Conservation (phyloP, 192 early-diverging fungal genomes). For the Lobosporangium transversale region DNA sequence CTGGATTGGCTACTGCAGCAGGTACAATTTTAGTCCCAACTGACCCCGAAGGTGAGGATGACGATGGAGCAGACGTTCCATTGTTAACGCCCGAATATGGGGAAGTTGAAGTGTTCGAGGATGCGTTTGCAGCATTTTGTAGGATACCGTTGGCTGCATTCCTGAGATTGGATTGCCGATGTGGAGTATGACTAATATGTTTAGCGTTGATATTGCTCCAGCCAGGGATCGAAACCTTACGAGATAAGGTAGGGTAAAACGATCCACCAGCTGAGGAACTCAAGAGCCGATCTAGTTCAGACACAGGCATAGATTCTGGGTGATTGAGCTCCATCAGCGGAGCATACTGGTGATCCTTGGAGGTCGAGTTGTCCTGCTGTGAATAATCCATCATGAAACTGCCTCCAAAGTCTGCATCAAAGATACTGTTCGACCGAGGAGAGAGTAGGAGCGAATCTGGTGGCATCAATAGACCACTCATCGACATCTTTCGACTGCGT, state of each 20-base stretch:
- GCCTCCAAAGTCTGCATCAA: constrained; percentile 36
- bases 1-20: background rate
- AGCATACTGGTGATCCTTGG: constrained; percentile 38
- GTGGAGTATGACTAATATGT: constrained; percentile 36
- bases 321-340: constrained; percentile 69
- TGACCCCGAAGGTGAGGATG: background rate
- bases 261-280: constrained; percentile 45
- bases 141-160: constrained; percentile 44
- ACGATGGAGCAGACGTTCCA: constrained; percentile 9
- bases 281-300: constrained; percentile 68
- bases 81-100: constrained; percentile 10
- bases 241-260: constrained; percentile 44
- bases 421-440: constrained; percentile 42
- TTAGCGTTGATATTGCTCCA: constrained; percentile 47
- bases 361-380: constrained; percentile 27
- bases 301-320: constrained; percentile 70
- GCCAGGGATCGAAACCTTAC: constrained; percentile 49
- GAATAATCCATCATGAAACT: constrained; percentile 34
- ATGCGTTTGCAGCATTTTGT: constrained; percentile 47
- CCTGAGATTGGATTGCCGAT: constrained; percentile 40
- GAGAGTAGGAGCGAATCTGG: constrained; percentile 44
- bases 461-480: constrained; percentile 44
- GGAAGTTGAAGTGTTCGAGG: constrained; percentile 21
- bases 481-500: constrained; percentile 50
- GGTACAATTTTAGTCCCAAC: background rate